phyloP scores from a whole-genome alignment of 805 yeast species.

The Cyberlindnera mrakii region DNA sequence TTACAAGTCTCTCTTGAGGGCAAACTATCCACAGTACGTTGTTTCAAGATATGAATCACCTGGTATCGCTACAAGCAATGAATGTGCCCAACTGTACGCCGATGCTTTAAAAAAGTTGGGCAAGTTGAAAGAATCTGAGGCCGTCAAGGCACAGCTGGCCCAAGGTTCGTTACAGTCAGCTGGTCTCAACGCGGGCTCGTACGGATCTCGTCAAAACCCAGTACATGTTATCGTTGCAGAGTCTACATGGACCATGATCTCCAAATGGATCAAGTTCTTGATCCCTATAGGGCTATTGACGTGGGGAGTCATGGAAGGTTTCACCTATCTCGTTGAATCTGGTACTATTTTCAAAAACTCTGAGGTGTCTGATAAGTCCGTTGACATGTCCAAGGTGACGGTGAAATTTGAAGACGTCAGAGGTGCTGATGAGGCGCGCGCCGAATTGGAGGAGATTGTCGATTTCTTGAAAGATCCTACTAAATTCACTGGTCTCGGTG shows the following conservation, averaged over 20 bases:
- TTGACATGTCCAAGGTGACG: slow-evolving; percentile 78
- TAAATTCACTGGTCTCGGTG: slow-evolving; percentile 93
- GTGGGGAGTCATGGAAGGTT: slow-evolving; percentile 75
- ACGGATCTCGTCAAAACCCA: slow-evolving; percentile 74
- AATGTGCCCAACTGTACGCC: slow-evolving; percentile 71
- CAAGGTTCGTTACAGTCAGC: slow-evolving; percentile 22
- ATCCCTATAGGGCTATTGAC: slow-evolving; percentile 74
- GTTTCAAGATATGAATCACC: slow-evolving; percentile 92
- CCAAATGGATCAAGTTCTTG: slow-evolving; percentile 87
- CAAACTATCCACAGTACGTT: slow-evolving; percentile 93
- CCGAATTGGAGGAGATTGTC: slow-evolving; percentile 96
- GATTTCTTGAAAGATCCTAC: slow-evolving; percentile 95
- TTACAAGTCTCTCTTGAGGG: slow-evolving; percentile 63
- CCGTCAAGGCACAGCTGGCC: slow-evolving; percentile 35
- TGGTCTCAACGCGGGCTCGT: slow-evolving; percentile 18
- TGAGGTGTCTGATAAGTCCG: slow-evolving; percentile 69
- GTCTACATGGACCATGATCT: slow-evolving; percentile 66
- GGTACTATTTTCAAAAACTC: slow-evolving; percentile 73
- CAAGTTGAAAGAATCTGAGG: slow-evolving; percentile 69
- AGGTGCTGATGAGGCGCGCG: slow-evolving; percentile 98
- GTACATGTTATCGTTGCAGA: slow-evolving; percentile 92
- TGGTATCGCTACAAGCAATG: slow-evolving; percentile 80
- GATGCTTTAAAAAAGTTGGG: slow-evolving; percentile 80
- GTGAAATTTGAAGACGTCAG: slow-evolving; percentile 90
- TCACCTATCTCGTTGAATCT: slow-evolving; percentile 74